Evolutionary conservation across 352 stramenopile genomes (phyloP), one percentile per base, ranked within the genome.

Genomic region (Globisporangium carolinianum): DNA sequence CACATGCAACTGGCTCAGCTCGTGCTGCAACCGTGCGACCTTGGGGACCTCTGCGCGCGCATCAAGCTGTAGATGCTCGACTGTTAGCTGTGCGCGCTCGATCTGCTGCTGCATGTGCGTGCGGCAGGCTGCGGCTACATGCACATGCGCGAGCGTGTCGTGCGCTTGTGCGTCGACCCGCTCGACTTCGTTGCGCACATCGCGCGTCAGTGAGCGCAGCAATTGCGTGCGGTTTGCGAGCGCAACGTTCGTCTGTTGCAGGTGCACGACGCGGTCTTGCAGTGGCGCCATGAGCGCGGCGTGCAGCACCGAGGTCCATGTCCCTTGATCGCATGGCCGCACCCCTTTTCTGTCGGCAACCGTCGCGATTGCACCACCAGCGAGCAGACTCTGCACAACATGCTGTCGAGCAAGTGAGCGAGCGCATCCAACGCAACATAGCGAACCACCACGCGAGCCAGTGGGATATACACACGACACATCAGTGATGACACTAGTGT

Each of bases 321-420:
- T 66, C 48, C 68, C 67, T 15, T 70, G 48, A 32, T 77, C 69
- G 56, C 68, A 65, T n/a, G 69, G 53, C 17, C 62, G 61, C 39
- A 71, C 60, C 5, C 69, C 67, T 52, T 71, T 73, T 48, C 69
- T 75, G 58, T 79, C 68, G 18, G 59, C 46, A 12, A 65, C 51
- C 47, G 57, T 47, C 45, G 69, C 52, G 41, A 64, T 52, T 36
- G 66, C 71, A 48, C 66, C 68, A 43, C 59, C 66, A n/a, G 17
- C 51, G 45, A 80, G 39, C 37, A 80, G 47, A 5, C 60, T 64
- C 41, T 57, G 15, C 50, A 75, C 57, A 42, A 69, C 55, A 18
- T 60, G 66, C 66, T 73, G 46, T n/a, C 15, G n/a, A 24, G 24
- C 24, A 24, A 24, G 24, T 2, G 24, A 24, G 24, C 24, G 7